These are phyloP conservation scores for Flueggea neowawraea DNA, from an alignment of 441 rosid species.

Conservation along the genomic window DNA sequence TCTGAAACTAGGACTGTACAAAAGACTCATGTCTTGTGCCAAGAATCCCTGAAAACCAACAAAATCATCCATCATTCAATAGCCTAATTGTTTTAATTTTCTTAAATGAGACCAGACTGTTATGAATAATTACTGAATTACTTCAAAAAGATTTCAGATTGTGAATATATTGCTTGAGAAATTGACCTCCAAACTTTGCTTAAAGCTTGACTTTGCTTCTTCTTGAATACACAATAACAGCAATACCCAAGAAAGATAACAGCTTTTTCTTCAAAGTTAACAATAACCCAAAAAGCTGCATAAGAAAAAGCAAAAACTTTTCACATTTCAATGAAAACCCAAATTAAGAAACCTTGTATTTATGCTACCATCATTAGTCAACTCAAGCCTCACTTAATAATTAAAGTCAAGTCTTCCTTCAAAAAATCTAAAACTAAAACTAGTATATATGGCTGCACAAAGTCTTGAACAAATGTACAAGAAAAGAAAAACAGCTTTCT, in stretches of 20 bases:
- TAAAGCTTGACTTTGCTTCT: conserved; percentile 7
- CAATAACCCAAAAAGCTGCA: conserved; percentile 15
- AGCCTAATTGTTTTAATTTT: background rate
- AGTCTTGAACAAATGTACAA: no score
- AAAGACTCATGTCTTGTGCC: conserved; percentile 34
- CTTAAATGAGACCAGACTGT: background rate
- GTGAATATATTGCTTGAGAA: conserved; percentile 3
- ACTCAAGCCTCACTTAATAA: conserved; percentile 3
- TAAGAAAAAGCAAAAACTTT: background rate
- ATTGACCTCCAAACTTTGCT: conserved; percentile 14
- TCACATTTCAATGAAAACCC: conserved; percentile 6
- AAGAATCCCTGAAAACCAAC: conserved; percentile 20
- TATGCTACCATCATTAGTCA: no score
- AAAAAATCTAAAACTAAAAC: no score
- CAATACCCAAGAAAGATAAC: conserved; percentile 2
- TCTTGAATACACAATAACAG: conserved; percentile 1
- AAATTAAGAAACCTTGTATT: background rate
- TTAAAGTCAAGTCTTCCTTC: no score
- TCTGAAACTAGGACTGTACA: conserved; percentile 31
- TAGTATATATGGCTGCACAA: no score
- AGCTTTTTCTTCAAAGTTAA: conserved; percentile 15
- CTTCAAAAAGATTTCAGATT: conserved; percentile 4
- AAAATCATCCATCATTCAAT: background rate
- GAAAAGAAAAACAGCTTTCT: no score
- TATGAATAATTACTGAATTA: conserved; percentile 11